Evolutionary conservation across 2,329 filamentous ascomycete species (phyloP).

Genomic region (Nannizzia gypsea): DNA sequence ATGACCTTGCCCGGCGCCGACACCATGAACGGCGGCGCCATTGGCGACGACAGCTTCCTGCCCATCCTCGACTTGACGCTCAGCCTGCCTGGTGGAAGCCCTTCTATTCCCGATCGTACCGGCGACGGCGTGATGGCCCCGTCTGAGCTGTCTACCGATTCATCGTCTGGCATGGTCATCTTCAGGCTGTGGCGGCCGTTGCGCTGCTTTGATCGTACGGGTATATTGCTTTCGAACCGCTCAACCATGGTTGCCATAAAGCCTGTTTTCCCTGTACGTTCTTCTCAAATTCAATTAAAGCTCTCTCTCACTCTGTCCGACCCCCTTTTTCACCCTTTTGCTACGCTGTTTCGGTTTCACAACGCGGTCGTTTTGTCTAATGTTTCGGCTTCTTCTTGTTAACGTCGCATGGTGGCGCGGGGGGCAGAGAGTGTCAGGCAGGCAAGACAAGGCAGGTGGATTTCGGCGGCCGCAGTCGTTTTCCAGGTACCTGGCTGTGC

Average conservation of each 20-base stretch:
- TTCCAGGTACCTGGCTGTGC: not conserved
- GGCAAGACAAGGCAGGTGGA: not conserved
- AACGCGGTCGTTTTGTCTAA: not conserved
- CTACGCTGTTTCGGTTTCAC: too few species aligned
- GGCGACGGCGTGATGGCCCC: slow-evolving; percentile 22
- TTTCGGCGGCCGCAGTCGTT: not conserved
- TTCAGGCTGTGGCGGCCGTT: not conserved
- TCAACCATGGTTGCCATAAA: slow-evolving; percentile 2
- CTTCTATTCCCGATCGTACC: slow-evolving; percentile 14
- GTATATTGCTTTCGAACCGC: slow-evolving; percentile 5
- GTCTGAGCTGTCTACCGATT: slow-evolving; percentile 23
- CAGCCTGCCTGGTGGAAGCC: slow-evolving; percentile 14
- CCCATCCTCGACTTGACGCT: slow-evolving; percentile 11
- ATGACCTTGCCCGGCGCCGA: slow-evolving; percentile 97
- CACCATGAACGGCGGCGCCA: slow-evolving; percentile 89
- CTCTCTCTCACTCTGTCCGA: too few species aligned
- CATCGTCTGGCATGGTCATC: slow-evolving; percentile 12
- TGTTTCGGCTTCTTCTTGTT: not conserved
- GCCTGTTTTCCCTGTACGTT: not conserved
- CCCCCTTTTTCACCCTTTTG: too few species aligned
- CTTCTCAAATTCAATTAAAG: too few species aligned
- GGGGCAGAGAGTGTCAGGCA: not conserved
- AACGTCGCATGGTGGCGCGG: not conserved
- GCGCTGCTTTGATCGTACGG: slow-evolving; percentile 1
- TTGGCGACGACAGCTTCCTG: slow-evolving; percentile 42